Conservation (phyloP, 1,139 yeast species). For the Blastobotrys apis region DNA sequence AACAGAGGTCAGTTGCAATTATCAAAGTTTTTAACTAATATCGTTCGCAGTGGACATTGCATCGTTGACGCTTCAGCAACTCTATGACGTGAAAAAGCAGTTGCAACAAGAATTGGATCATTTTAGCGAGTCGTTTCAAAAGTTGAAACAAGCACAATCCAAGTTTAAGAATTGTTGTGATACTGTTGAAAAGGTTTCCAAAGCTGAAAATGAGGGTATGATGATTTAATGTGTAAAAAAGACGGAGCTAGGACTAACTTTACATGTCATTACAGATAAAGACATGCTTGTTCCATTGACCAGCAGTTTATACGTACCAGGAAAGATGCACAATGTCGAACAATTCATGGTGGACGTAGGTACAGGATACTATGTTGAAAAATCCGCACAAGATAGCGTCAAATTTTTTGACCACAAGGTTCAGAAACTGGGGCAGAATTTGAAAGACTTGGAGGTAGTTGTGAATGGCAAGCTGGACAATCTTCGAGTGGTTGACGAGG, state of each 20-base stretch:
- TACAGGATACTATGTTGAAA: constrained; percentile 91
- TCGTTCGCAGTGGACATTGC: constrained; percentile 48
- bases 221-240: neutral
- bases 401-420: constrained; percentile 72
- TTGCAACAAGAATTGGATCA: constrained; percentile 84
- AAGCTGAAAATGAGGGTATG: constrained; percentile 38
- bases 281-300: constrained; percentile 82
- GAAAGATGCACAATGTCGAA: constrained; percentile 57
- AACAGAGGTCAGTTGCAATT: neutral
- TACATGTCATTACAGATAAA: too few species aligned
- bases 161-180: constrained; percentile 79
- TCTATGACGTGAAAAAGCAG: constrained; percentile 76
- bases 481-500: constrained; percentile 33
- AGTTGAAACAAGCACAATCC: constrained; percentile 75
- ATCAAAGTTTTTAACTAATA: too few species aligned
- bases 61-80: constrained; percentile 74
- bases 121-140: constrained; percentile 77
- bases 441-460: constrained; percentile 67
- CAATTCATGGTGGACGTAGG: constrained; percentile 90
- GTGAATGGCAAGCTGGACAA: constrained; percentile 40
- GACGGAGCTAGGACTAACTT: too few species aligned
- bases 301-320: constrained; percentile 85
- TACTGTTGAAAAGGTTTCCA: constrained; percentile 58
- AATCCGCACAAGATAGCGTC: constrained; percentile 53
- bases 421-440: constrained; percentile 65